phyloP scores from a whole-genome alignment of 495 filamentous ascomycete species.

The Astrocystis sublimbata region DNA sequence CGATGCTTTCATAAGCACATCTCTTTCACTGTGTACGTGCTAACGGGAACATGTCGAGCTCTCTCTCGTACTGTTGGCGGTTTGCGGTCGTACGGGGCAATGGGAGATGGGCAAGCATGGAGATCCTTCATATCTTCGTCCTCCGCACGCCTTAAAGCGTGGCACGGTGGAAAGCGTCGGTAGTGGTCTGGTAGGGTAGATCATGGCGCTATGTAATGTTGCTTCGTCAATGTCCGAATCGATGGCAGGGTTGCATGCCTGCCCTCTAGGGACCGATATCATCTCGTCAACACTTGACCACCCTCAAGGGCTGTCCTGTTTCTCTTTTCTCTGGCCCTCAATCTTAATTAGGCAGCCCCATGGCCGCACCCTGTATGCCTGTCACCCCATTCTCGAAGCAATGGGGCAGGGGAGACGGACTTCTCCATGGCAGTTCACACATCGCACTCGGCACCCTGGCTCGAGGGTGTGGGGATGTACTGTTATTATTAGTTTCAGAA shows the following conservation, averaged over 20 bases:
- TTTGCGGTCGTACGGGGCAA: background rate
- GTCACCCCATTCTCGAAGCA: background rate
- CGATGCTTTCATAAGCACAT: too few species aligned
- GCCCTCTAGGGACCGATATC: background rate
- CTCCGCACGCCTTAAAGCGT: too few species aligned
- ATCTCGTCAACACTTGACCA: background rate
- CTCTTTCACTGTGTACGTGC: too few species aligned
- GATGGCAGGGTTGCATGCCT: background rate
- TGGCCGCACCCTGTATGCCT: background rate
- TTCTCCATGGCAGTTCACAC: background rate
- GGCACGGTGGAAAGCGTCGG: background rate
- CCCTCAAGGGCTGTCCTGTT: background rate
- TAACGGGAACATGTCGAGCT: too few species aligned
- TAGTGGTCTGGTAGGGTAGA: background rate
- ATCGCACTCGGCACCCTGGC: background rate
- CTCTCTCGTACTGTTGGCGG: background rate
- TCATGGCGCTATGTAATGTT: background rate
- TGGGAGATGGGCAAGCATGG: constrained; percentile 9
- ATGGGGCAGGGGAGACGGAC: background rate
- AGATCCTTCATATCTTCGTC: constrained; percentile 4
- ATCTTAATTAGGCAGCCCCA: background rate
- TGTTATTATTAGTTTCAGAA: constrained; percentile 13
- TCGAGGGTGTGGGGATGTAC: background rate
- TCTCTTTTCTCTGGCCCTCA: background rate
- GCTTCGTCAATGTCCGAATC: constrained; percentile 13